phyloP scores from a whole-genome alignment of 1,139 yeast species.

The Torulaspora globosa region DNA sequence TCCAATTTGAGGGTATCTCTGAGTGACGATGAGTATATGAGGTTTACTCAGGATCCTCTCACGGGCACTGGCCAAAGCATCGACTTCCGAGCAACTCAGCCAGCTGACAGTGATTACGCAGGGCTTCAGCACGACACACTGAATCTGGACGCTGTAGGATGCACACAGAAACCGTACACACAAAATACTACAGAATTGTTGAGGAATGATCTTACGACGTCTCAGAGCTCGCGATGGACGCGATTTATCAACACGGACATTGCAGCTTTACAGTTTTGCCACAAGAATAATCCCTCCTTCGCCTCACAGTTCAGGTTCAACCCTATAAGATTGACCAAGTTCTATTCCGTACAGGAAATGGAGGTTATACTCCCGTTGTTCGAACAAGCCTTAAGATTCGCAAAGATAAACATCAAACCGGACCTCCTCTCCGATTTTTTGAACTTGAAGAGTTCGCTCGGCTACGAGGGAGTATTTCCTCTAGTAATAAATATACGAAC shows the following conservation, averaged over 20 bases:
- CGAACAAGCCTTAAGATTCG: slow-evolving; percentile 26
- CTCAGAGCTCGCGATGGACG: slow-evolving; percentile 26
- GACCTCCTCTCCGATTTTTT: slow-evolving; percentile 26
- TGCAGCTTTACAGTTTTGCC: slow-evolving; percentile 32
- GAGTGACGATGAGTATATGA: slow-evolving; percentile 42
- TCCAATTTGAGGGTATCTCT: slow-evolving; percentile 47
- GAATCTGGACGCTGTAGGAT: slow-evolving; percentile 9
- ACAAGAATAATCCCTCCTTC: slow-evolving; percentile 9
- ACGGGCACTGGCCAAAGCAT: slow-evolving; percentile 1
- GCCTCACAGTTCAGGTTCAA: slow-evolving; percentile 21
- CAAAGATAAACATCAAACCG: slow-evolving; percentile 28
- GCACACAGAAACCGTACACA: slow-evolving; percentile 24
- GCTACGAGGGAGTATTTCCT: slow-evolving; percentile 29
- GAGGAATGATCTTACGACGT: slow-evolving; percentile 11
- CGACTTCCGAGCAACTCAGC: slow-evolving; percentile 29
- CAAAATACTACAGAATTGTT: slow-evolving; percentile 11
- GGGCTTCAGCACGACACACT: slow-evolving; percentile 24
- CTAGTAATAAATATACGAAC: slow-evolving; percentile 43
- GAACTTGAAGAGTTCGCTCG: slow-evolving; percentile 11
- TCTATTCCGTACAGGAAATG: slow-evolving; percentile 29
- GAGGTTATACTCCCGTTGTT: slow-evolving; percentile 26
- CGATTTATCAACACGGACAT: slow-evolving; percentile 28
- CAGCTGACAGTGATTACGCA: slow-evolving; percentile 27
- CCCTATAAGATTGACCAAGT: slow-evolving; percentile 32
- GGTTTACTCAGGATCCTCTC: slow-evolving; percentile 28